Evolutionary conservation across 2,329 filamentous ascomycete species (phyloP).

Genomic region (Colletotrichum karsti): DNA sequence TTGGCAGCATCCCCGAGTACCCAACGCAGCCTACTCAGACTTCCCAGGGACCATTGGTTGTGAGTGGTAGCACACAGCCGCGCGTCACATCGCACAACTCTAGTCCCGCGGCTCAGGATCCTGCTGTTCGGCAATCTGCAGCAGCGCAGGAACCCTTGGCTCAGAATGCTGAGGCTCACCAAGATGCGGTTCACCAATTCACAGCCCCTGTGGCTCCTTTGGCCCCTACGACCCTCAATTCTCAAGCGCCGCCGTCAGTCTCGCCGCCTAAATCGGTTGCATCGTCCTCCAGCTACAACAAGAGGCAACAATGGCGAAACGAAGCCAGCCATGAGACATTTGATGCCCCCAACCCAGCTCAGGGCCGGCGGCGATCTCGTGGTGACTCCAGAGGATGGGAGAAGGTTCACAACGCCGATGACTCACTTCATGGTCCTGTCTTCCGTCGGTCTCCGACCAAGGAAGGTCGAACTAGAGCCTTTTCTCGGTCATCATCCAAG

Average conservation of each 20-base stretch:
- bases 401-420: background rate
- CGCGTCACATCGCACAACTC: background rate
- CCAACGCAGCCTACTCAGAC: background rate
- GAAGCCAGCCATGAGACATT: too few species aligned
- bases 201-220: too few species aligned
- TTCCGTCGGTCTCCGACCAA: conserved; percentile 17
- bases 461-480: background rate
- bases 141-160: too few species aligned
- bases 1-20: background rate
- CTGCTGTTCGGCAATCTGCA: background rate
- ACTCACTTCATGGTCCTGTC: conserved; percentile 17
- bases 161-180: too few species aligned
- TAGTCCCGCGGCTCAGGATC: background rate
- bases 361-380: too few species aligned
- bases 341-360: too few species aligned
- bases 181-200: too few species aligned
- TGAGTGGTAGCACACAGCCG: background rate
- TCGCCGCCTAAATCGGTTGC: too few species aligned
- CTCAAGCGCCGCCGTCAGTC: too few species aligned
- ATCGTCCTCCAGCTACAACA: too few species aligned
- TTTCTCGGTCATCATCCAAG: background rate
- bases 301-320: too few species aligned
- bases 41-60: background rate
- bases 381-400: conserved; percentile 19
- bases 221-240: too few species aligned